These are phyloP conservation scores for Cyclotella atomus DNA, from an alignment of 108 stramenopile genomes.

Conservation along the genomic window DNA sequence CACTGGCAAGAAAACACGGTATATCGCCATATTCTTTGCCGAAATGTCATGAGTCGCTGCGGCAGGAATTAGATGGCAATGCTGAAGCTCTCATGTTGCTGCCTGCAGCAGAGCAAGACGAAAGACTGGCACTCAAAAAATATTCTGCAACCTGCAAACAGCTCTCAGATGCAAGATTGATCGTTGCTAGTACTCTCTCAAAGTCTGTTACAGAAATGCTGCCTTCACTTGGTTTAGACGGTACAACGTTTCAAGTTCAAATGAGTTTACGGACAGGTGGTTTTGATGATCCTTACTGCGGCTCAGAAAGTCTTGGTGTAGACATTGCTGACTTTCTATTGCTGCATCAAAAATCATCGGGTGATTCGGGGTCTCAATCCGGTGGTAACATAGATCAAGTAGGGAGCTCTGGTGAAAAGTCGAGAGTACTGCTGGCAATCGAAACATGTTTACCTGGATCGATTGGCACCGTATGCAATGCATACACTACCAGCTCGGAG, in stretches of 20 bases:
- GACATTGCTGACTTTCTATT: slow-evolving; percentile 63
- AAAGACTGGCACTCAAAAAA: slow-evolving; percentile 48
- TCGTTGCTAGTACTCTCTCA: slow-evolving; percentile 54
- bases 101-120: slow-evolving; percentile 59
- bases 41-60: slow-evolving; percentile 63
- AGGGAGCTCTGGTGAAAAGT: slow-evolving; percentile 82
- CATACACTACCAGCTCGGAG: slow-evolving; percentile 6
- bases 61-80: slow-evolving; percentile 75
- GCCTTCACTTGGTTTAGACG: slow-evolving; percentile 73
- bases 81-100: slow-evolving; percentile 63
- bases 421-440: slow-evolving; percentile 77
- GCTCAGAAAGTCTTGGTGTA: slow-evolving; percentile 48
- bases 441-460: slow-evolving; percentile 81
- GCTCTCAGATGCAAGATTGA: slow-evolving; percentile 53
- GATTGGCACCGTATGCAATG: slow-evolving; percentile 58
- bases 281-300: slow-evolving; percentile 45
- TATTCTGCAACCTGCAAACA: slow-evolving; percentile 52
- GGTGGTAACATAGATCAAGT: slow-evolving; percentile 70
- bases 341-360: slow-evolving; percentile 40
- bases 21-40: slow-evolving; percentile 65
- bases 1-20: slow-evolving; percentile 80
- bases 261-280: slow-evolving; percentile 36
- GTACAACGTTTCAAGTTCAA: slow-evolving; percentile 59
- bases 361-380: slow-evolving; percentile 12
- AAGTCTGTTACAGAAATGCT: slow-evolving; percentile 60